A percentile compares a stretch with the other conserved stretches of the same genome.
Conservation (phyloP, 441 rosid genomes). For the Erodium texanum region DNA sequence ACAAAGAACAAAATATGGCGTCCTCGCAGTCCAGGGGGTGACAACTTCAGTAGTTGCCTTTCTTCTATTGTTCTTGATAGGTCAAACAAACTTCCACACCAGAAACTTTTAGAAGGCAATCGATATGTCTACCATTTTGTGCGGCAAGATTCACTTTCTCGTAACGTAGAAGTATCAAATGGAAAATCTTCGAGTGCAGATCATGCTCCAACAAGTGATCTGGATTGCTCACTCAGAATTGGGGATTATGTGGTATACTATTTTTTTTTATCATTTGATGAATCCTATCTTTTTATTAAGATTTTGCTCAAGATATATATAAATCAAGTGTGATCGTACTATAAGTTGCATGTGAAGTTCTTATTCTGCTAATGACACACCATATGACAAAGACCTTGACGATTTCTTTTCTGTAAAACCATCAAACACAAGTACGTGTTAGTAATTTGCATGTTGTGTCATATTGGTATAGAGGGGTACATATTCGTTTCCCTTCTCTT, state of each 20-base stretch:
- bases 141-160: conserved; percentile 30
- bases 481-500: not conserved
- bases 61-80: conserved; percentile 75
- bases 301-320: not conserved
- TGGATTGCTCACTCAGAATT: conserved; percentile 54
- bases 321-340: not conserved
- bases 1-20: conserved; percentile 50
- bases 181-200: conserved; percentile 29
- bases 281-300: not conserved
- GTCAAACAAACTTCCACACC: conserved; percentile 35
- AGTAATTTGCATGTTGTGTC: not conserved
- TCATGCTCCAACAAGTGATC: conserved; percentile 33
- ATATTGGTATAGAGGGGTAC: not conserved
- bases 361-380: not conserved
- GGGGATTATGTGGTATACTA: conserved; percentile 85
- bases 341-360: conserved; percentile 1
- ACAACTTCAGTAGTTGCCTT: conserved; percentile 40
- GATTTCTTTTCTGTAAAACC: not conserved
- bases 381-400: not conserved
- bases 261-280: not conserved
- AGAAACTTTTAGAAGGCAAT: conserved; percentile 39
- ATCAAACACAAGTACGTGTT: not conserved
- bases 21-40: conserved; percentile 36
- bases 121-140: conserved; percentile 71
- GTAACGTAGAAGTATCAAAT: conserved; percentile 25